phyloP scores from a whole-genome alignment of 495 filamentous ascomycete genomes.

The Ramalina intermedia region DNA sequence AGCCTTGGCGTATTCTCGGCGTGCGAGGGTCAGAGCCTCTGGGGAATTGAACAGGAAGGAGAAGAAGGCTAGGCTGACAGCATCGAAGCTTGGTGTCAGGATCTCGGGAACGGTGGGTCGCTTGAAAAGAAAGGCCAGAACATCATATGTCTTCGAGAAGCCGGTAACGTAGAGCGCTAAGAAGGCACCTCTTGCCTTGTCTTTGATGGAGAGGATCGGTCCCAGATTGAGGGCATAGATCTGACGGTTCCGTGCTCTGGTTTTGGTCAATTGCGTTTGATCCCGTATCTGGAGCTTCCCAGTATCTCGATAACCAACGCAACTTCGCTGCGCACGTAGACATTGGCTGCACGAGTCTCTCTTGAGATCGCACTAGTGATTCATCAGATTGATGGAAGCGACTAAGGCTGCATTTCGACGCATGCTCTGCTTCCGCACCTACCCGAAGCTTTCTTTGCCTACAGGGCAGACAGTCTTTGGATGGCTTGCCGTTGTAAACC shows the following conservation, averaged over 20 bases:
- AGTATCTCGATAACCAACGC: conserved; percentile 5
- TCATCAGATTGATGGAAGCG: neutral
- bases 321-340: conserved; percentile 14
- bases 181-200: conserved; percentile 12
- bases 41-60: conserved; percentile 2
- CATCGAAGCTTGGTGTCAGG: conserved; percentile 11
- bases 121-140: conserved; percentile 10
- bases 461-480: conserved; percentile 7
- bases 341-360: conserved; percentile 12
- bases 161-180: conserved; percentile 17
- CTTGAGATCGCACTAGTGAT: conserved; percentile 9
- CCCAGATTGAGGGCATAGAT: neutral
- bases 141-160: conserved; percentile 13
- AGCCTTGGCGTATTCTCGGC: conserved; percentile 10
- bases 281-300: neutral
- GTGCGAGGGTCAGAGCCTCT: conserved; percentile 2
- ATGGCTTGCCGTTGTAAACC: conserved; percentile 8
- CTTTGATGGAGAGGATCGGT: neutral
- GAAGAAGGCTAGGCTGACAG: conserved; percentile 16
- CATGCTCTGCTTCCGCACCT: neutral
- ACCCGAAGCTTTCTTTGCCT: conserved; percentile 10
- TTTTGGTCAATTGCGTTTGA: neutral
- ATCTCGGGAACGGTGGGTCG: neutral
- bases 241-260: neutral
- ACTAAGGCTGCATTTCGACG: neutral